Conservation (phyloP, 352 stramenopile genomes). For the Globisporangium recalcitrans region DNA sequence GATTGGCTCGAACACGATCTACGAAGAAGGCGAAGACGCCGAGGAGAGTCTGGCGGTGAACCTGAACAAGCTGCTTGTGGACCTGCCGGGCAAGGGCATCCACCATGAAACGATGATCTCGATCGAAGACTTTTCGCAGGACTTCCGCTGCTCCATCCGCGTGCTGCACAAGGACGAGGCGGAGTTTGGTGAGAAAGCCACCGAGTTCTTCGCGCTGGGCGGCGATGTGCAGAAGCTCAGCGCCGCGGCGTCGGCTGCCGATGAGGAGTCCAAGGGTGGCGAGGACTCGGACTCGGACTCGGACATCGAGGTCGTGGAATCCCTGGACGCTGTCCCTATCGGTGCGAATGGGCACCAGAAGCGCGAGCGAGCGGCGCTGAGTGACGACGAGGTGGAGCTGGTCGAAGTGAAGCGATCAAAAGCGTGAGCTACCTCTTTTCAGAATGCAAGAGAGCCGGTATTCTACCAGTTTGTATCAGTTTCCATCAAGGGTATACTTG, state of each 20-base stretch:
- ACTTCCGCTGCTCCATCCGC: conserved; percentile 85
- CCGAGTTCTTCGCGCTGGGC: conserved; percentile 71
- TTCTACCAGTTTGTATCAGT: neutral
- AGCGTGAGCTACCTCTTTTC: conserved; percentile 6
- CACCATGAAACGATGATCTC: conserved; percentile 89
- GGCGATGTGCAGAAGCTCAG: conserved; percentile 61
- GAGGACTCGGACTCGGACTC: conserved; percentile 28
- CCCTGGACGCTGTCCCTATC: neutral
- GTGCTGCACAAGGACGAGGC: conserved; percentile 64
- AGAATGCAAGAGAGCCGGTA: neutral
- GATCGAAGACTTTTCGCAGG: conserved; percentile 95
- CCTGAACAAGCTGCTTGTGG: conserved; percentile 79
- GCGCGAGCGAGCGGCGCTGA: neutral
- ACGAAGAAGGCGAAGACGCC: conserved; percentile 94
- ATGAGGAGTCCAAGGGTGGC: conserved; percentile 27
- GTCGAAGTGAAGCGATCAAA: conserved; percentile 18
- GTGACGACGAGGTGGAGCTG: conserved; percentile 6
- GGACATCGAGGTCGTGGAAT: conserved; percentile 31
- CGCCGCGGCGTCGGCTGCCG: conserved; percentile 12
- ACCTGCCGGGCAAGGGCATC: conserved; percentile 91
- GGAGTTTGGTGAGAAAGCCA: conserved; percentile 63
- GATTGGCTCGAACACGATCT: conserved; percentile 86
- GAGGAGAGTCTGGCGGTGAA: conserved; percentile 81
- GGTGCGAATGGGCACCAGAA: conserved; percentile 4
- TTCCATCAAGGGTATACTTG: conserved; percentile 2